These are phyloP conservation scores for Hanseniaspora valbyensis DNA, from an alignment of 805 yeast species.

Conservation along the genomic window DNA sequence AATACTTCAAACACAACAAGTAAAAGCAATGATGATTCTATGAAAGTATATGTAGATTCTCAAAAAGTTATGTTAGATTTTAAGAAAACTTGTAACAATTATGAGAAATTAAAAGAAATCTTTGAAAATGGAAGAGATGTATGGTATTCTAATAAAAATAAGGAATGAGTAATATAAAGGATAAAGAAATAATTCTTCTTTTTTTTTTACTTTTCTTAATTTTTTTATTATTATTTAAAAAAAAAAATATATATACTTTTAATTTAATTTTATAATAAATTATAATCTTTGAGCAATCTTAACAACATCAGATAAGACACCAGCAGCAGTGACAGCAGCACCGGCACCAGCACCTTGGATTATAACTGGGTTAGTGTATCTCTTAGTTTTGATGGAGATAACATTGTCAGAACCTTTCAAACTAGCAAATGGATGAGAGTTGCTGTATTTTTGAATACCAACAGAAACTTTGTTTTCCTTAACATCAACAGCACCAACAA, in stretches of 20 bases:
- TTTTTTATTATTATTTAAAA: no score
- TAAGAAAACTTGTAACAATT: constrained; percentile 48
- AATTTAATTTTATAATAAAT: no score
- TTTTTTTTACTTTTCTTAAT: no score
- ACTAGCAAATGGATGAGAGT: constrained; percentile 90
- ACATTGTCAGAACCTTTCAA: constrained; percentile 95
- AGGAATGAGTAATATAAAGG: neutral
- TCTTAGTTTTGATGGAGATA: constrained; percentile 77
- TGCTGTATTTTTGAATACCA: constrained; percentile 76
- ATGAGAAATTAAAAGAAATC: constrained; percentile 37
- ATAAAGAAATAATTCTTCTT: no score
- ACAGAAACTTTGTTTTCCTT: constrained; percentile 61
- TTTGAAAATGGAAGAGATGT: constrained; percentile 48
- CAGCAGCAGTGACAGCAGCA: constrained; percentile 66
- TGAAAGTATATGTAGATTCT: constrained; percentile 44
- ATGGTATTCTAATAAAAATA: constrained; percentile 4
- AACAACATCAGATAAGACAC: constrained; percentile 87
- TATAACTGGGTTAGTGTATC: constrained; percentile 86
- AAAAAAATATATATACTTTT: no score
- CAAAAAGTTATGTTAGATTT: constrained; percentile 65
- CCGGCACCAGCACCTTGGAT: constrained; percentile 98
- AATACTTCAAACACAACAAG: constrained; percentile 36
- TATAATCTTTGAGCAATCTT: constrained; percentile 77
- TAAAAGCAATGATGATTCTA: constrained; percentile 26
- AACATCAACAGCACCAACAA: constrained; percentile 83